Evolutionary conservation across 2,329 filamentous ascomycete genomes (phyloP), one percentile per base, ranked within the genome.

Genomic region (Sporothrix pallida): DNA sequence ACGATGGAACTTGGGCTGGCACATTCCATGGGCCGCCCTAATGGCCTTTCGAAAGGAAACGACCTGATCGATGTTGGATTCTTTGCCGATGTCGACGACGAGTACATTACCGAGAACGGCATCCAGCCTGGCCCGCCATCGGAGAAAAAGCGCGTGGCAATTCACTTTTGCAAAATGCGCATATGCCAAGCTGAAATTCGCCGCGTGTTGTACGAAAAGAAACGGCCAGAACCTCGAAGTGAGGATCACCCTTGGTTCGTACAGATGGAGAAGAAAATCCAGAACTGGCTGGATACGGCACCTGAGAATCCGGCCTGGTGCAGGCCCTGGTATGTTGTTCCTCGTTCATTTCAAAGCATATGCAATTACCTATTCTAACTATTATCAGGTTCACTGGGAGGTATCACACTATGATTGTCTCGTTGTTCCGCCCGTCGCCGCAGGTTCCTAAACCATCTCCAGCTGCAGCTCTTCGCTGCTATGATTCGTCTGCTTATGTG

Each of bases 121-220:
- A 92, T 98, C 73, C 84, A 90, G 26, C 87, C 90, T 0, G 92
- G 91, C 0, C 91, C 91, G 5, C 86, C 89, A 1, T 93, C 93
- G 52, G 87, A 95, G 77, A 93, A 93, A 79, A 99, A 99, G 81
- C 89, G 93, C 78, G 91, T 97, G 37, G 91, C 94, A 2, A 94
- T 98, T 75, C 95, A 99, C 80, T 96, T 97, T 78, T 94, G 94
- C 84, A 95, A 93, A 80, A 97, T 98, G 93, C 88, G 94, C 72
- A 82, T 97, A 74, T 85, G 95, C 13, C 95, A 98, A 80, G 89
- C 95, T 15, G 95, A 98, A 81, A 96, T 98, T 60, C 88, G 94
- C 73, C 89, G 94, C 74, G 91, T 90, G 7, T 85, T 98, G 0
- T 98, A 99, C 80, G 91, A 97, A 78, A 92, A 91, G 81, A 96